Evolutionary conservation across 2,329 filamentous ascomycete genomes (phyloP).

Genomic region (Phialocephala subalpina): DNA sequence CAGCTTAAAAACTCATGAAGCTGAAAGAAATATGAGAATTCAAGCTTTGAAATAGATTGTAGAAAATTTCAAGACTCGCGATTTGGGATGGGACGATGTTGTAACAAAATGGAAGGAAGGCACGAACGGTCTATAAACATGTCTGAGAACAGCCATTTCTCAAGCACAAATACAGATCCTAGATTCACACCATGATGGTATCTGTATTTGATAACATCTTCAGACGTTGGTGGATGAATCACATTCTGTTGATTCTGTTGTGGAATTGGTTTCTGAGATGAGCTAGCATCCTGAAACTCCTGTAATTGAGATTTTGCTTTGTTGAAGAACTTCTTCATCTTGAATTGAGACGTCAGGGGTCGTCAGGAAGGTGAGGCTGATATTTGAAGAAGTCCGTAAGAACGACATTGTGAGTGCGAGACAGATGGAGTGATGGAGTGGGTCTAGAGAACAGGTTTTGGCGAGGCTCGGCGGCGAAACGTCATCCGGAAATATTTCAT

Average conservation of each 20-base stretch:
- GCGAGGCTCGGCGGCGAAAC: slow-evolving; percentile 4
- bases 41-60: neutral
- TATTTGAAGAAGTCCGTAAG: neutral
- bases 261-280: slow-evolving; percentile 22
- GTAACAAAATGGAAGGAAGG: neutral
- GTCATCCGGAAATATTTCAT: neutral
- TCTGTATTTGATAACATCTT: slow-evolving; percentile 58
- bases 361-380: neutral
- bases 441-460: slow-evolving; percentile 5
- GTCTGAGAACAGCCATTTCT: slow-evolving; percentile 58
- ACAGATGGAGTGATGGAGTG: slow-evolving; percentile 4
- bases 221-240: slow-evolving; percentile 45
- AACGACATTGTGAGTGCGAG: neutral
- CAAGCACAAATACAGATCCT: slow-evolving; percentile 66
- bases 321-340: slow-evolving; percentile 49
- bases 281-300: slow-evolving; percentile 25
- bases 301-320: slow-evolving; percentile 46
- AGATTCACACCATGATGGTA: slow-evolving; percentile 68
- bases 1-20: neutral
- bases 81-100: neutral
- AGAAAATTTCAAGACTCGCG: neutral
- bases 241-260: slow-evolving; percentile 36
- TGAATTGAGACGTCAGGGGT: neutral
- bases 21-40: slow-evolving; percentile 27
- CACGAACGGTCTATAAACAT: slow-evolving; percentile 3